These are phyloP conservation scores for Calonectria crousiana DNA, from an alignment of 2,329 filamentous ascomycete genomes.

Conservation along the genomic window DNA sequence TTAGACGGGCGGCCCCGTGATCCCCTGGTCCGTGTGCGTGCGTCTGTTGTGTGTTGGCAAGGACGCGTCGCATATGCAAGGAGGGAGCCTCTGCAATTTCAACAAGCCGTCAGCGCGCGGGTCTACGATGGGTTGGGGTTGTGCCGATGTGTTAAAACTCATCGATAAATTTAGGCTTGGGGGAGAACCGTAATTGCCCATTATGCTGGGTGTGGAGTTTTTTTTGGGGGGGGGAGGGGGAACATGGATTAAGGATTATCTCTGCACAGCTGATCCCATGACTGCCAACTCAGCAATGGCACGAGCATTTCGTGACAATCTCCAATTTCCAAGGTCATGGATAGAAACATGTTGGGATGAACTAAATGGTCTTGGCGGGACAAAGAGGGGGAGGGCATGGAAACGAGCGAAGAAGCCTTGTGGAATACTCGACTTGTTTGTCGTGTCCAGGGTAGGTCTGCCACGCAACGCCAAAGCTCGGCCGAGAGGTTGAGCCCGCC, in stretches of 20 bases:
- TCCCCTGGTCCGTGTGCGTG: conserved; percentile 8
- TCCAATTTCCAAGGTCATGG: neutral
- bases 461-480: neutral
- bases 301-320: conserved; percentile 14
- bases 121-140: conserved; percentile 13
- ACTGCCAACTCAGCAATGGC: conserved; percentile 16
- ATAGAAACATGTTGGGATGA: neutral
- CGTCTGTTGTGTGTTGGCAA: neutral
- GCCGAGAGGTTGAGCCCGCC: neutral
- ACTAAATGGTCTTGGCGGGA: neutral
- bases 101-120: neutral
- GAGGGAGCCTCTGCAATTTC: conserved; percentile 5
- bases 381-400: neutral
- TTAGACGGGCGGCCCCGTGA: conserved; percentile 5
- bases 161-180: conserved; percentile 15
- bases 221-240: neutral
- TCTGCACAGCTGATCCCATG: neutral
- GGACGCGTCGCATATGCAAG: neutral
- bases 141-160: neutral
- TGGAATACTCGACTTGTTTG: neutral
- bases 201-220: conserved; percentile 12
- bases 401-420: neutral
- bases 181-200: conserved; percentile 5
- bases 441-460: conserved; percentile 15
- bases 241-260: conserved; percentile 16